Evolutionary conservation across 106 monocot species (phyloP).

Genomic region (Allium sativum): DNA sequence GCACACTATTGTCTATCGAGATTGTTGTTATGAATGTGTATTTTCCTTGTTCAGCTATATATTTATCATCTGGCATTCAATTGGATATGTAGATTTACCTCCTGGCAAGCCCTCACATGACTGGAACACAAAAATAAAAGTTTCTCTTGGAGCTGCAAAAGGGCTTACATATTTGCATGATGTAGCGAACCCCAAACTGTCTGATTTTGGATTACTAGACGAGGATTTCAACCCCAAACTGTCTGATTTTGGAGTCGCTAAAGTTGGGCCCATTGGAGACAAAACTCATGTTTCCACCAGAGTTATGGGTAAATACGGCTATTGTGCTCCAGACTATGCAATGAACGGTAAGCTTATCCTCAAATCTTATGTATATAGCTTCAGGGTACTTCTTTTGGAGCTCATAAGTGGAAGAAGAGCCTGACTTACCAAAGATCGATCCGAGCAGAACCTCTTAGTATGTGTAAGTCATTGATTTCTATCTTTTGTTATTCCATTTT

Average conservation of each 20-base stretch:
- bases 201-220: slow-evolving; percentile 46
- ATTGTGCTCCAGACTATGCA: slow-evolving; percentile 67
- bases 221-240: slow-evolving; percentile 53
- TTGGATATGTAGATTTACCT: slow-evolving; percentile 34
- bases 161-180: slow-evolving; percentile 58
- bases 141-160: slow-evolving; percentile 51
- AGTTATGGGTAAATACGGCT: slow-evolving; percentile 74
- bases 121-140: slow-evolving; percentile 55
- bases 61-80: too few species aligned
- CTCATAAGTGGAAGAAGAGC: slow-evolving; percentile 50
- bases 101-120: slow-evolving; percentile 29
- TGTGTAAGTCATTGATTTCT: slow-evolving; percentile 60
- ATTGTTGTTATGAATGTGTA: too few species aligned
- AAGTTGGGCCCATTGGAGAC: slow-evolving; percentile 61
- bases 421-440: slow-evolving; percentile 11
- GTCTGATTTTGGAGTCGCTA: slow-evolving; percentile 68
- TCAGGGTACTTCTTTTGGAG: slow-evolving; percentile 53
- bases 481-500: too few species aligned
- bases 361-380: slow-evolving; percentile 63
- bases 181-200: slow-evolving; percentile 48
- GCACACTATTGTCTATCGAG: too few species aligned
- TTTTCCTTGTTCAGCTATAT: too few species aligned
- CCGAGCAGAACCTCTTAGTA: slow-evolving; percentile 37
- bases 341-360: slow-evolving; percentile 50
- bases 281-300: slow-evolving; percentile 73